Base-by-base conservation (phyloP, 2,329 filamentous ascomycete genomes). In the Coniella vitis region DNA sequence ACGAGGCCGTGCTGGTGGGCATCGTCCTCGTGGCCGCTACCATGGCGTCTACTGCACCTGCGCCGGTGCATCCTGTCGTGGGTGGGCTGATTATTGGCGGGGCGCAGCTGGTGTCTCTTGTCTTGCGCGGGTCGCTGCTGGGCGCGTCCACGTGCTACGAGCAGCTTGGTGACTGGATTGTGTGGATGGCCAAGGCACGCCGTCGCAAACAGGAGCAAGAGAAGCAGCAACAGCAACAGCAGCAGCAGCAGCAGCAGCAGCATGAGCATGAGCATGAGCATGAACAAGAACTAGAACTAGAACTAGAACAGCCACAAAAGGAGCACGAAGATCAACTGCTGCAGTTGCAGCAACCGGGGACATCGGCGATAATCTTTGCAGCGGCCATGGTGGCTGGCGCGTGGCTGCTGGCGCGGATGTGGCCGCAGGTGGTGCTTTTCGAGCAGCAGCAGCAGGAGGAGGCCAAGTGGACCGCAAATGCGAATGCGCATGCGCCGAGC, bases 71-170 rank as follows among this genome's bases (percentile, higher is more conserved):
- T 1, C 74, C 77, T 0, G 62, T 76, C 0, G n/a, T 68, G 3
- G 80, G 81, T 20, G 83, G 83, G 2, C 57, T 83, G 20, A 60
- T 78, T 48, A 77, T 87, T 49, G 79, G 78, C 2, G 58, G 68
- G 1, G 73, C 79, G 0, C 83, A 86, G 62, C 64, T 78, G 7
- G 61, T 75, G 4, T 83, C 79, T 0, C 61, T 84, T 0, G 51
- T 78, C 10, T 57, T 74, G 31, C 74, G 79, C 20, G 69, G 69
- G 19, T 66, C 70, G 36, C 69, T 83, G 51, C 61, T 87, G 3
- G 82, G 83, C 5, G 75, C 81, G 2, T 85, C 81, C 3, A 70
- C 69, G 1, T 75, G 75, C 0, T 86, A 79, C 55, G 79, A 84
- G 57, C 79, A 85, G 56, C 55, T 75, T 4, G 81, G 79, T 8